phyloP scores from a whole-genome alignment of 2,329 filamentous ascomycete species.

The Colletotrichum theobromicola region DNA sequence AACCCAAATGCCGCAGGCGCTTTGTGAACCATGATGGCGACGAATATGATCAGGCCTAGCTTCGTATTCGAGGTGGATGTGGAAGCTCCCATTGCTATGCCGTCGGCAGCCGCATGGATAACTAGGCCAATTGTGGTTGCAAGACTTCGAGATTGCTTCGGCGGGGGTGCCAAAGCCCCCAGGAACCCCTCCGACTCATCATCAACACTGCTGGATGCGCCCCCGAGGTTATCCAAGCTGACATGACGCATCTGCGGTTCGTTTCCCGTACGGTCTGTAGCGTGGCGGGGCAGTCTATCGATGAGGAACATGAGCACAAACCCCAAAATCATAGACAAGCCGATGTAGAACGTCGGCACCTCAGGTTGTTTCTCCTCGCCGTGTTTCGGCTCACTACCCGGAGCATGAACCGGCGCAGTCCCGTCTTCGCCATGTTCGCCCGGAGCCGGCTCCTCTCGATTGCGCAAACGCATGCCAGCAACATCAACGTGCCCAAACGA shows the following conservation, averaged over 20 bases:
- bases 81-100: conserved; percentile 93
- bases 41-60: conserved; percentile 88
- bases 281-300: conserved; percentile 81
- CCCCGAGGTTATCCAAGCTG: conserved; percentile 80
- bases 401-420: conserved; percentile 31
- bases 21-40: conserved; percentile 98
- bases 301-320: conserved; percentile 98
- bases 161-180: conserved; percentile 61
- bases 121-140: conserved; percentile 94
- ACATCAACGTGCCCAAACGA: background rate
- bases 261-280: conserved; percentile 67
- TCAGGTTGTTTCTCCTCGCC: conserved; percentile 41
- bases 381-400: conserved; percentile 27
- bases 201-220: conserved; percentile 52
- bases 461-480: background rate
- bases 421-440: conserved; percentile 27
- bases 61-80: conserved; percentile 75
- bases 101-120: conserved; percentile 93
- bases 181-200: conserved; percentile 64
- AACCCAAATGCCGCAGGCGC: conserved; percentile 94
- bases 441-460: background rate
- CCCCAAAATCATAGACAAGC: conserved; percentile 83
- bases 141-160: conserved; percentile 65
- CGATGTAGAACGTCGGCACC: conserved; percentile 78
- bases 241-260: conserved; percentile 80